phyloP scores from a whole-genome alignment of 371 early-diverging fungal species.

The Mucor sp. region DNA sequence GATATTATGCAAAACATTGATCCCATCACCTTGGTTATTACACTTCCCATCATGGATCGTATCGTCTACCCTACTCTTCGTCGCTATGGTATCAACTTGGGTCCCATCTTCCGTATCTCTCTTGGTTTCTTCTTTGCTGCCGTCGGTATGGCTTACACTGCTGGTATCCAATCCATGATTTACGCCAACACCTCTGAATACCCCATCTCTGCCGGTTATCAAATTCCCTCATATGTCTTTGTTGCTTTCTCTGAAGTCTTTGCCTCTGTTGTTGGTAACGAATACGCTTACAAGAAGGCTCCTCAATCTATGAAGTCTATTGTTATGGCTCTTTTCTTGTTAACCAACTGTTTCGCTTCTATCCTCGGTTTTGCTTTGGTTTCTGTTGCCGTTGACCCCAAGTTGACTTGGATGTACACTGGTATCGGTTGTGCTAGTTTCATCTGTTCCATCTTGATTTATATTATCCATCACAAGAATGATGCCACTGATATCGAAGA shows the following conservation, averaged over 20 bases:
- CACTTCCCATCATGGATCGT: conserved; percentile 73
- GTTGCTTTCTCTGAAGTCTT: conserved; percentile 75
- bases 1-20: conserved; percentile 70
- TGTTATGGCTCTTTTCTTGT: conserved; percentile 71
- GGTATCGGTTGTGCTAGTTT: conserved; percentile 36
- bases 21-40: conserved; percentile 66
- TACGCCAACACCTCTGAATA: conserved; percentile 53
- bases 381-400: conserved; percentile 66
- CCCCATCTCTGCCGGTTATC: conserved; percentile 64
- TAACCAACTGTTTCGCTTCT: conserved; percentile 70
- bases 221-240: conserved; percentile 68
- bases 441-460: conserved; percentile 27
- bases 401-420: conserved; percentile 68
- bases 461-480: conserved; percentile 30
- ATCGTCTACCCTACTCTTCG: conserved; percentile 71
- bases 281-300: conserved; percentile 80
- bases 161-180: conserved; percentile 71
- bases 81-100: conserved; percentile 60
- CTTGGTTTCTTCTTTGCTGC: conserved; percentile 74
- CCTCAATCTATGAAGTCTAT: conserved; percentile 76
- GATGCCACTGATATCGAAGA: conserved; percentile 30
- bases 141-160: conserved; percentile 69
- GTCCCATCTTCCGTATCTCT: conserved; percentile 74
- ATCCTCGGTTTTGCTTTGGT: conserved; percentile 70
- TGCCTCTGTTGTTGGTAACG: conserved; percentile 75